These are phyloP conservation scores for Colletotrichum liaoningense DNA, from an alignment of 2,329 filamentous ascomycete genomes.

Conservation along the genomic window DNA sequence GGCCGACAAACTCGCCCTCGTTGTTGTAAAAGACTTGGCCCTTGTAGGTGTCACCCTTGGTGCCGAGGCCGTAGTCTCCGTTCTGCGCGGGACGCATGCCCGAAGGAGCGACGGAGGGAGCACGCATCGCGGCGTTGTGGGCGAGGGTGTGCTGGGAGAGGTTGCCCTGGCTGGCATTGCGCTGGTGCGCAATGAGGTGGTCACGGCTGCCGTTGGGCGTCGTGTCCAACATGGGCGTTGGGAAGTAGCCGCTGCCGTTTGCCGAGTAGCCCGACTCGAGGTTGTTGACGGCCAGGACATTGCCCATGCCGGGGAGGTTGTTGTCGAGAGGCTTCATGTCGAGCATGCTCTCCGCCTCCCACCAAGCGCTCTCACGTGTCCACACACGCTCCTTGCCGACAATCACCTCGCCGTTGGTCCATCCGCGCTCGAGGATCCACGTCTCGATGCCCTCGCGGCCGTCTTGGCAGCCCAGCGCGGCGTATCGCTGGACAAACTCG, in stretches of 20 bases:
- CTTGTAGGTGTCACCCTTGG: slow-evolving; percentile 83
- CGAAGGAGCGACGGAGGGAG: slow-evolving; percentile 72
- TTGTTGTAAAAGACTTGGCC: slow-evolving; percentile 80
- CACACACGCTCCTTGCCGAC: slow-evolving; percentile 92
- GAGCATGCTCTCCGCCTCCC: slow-evolving; percentile 97
- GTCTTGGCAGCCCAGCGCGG: slow-evolving; percentile 85
- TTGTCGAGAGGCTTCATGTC: slow-evolving; percentile 80
- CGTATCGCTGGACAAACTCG: slow-evolving; percentile 88
- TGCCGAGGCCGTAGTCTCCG: slow-evolving; percentile 91
- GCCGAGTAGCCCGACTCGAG: slow-evolving; percentile 81
- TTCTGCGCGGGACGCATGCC: slow-evolving; percentile 64
- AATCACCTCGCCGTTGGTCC: slow-evolving; percentile 97
- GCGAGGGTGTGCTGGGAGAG: slow-evolving; percentile 64
- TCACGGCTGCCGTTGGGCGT: slow-evolving; percentile 77
- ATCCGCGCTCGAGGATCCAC: slow-evolving; percentile 94
- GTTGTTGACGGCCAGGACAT: slow-evolving; percentile 58
- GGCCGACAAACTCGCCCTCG: slow-evolving; percentile 75
- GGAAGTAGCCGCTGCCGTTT: slow-evolving; percentile 77
- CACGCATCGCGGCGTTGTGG: slow-evolving; percentile 52
- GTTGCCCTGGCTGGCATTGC: slow-evolving; percentile 67
- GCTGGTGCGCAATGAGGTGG: slow-evolving; percentile 72
- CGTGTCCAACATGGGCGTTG: slow-evolving; percentile 68
- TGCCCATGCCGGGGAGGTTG: slow-evolving; percentile 42
- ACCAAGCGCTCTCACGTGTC: slow-evolving; percentile 96
- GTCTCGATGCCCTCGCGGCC: slow-evolving; percentile 93